Base-by-base conservation (phyloP, 108 stramenopile genomes). In the Stephanodiscus triporus region DNA sequence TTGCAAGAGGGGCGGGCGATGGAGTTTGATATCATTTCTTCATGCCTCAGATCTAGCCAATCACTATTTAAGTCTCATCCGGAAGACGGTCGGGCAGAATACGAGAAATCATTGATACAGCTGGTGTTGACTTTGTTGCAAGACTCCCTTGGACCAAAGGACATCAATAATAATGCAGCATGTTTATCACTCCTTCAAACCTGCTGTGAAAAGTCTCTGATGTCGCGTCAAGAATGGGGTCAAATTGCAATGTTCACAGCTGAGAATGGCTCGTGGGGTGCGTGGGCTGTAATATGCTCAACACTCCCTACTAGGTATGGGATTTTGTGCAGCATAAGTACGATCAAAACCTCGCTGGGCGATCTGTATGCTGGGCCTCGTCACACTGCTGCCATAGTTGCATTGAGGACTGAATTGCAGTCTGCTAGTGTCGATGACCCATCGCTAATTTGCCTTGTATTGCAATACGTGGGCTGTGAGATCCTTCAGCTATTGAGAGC, bases 401-500 rank as follows among this genome's bases (percentile, higher is more conserved):
- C 90, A 7, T 64, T 90, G 9, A 72, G 85, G 8, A 42, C 22
- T 14, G 23, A 72, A 17, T 37, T 88, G 61, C 88, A 88, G 66
- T 48, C 47, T 20, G 42, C 45, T 24, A 48, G 60, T 5, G 37
- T 53, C n/a, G 67, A 80, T 49, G 76, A 78, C 13, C 78, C 68
- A 62, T 63, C 76, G 10, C 27, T 79, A 40, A 64, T 75, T 36
- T 78, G 84, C 49, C 68, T 70, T 37, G 59, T 85, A 3, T 59
- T 88, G 56, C 75, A 78, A 34, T 34, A 43, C 48, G 47, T 88
- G 9, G 88, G 89, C 4, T 88, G 61, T 45, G 83, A 86, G 63
- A 56, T 91, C 13, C 50, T 91, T 42, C 70, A 79, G 34, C 55
- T 90, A 19, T 88, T 94, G 10, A 81, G 83, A 58, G 77, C 74